These are phyloP conservation scores for Nigrospora sphaerica DNA, from an alignment of 2,329 filamentous ascomycete species.

Conservation along the genomic window DNA sequence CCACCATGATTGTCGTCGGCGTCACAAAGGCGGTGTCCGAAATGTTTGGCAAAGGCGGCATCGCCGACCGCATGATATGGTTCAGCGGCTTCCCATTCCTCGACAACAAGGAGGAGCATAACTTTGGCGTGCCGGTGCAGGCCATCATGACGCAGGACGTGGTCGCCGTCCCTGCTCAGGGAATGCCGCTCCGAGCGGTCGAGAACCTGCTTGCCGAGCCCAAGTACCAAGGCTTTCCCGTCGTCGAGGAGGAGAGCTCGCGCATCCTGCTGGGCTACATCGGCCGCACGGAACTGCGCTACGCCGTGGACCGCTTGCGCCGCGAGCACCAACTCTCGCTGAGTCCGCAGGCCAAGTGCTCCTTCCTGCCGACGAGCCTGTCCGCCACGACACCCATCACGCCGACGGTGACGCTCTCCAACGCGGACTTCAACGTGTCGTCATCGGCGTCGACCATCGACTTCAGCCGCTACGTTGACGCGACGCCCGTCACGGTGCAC, in stretches of 20 bases:
- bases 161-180: conserved; percentile 65
- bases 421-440: conserved; percentile 46
- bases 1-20: conserved; percentile 98
- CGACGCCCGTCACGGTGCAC: conserved; percentile 84
- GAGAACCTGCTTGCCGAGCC: conserved; percentile 71
- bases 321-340: conserved; percentile 53
- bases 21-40: conserved; percentile 92
- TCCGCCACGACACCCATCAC: conserved; percentile 30
- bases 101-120: conserved; percentile 95
- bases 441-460: conserved; percentile 53
- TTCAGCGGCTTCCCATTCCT: conserved; percentile 96
- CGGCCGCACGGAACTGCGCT: conserved; percentile 82
- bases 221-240: conserved; percentile 86
- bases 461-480: conserved; percentile 81
- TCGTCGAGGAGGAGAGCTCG: conserved; percentile 66
- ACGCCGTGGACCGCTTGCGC: conserved; percentile 77
- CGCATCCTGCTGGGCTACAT: conserved; percentile 85
- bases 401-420: conserved; percentile 50
- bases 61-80: conserved; percentile 98
- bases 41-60: conserved; percentile 89
- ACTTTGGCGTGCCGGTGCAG: conserved; percentile 89
- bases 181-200: conserved; percentile 67
- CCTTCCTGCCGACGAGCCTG: conserved; percentile 51
- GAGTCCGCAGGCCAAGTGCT: conserved; percentile 63
- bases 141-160: conserved; percentile 79